phyloP scores from a whole-genome alignment of 139 green algal genomes.

The Bryopsis sp. region DNA sequence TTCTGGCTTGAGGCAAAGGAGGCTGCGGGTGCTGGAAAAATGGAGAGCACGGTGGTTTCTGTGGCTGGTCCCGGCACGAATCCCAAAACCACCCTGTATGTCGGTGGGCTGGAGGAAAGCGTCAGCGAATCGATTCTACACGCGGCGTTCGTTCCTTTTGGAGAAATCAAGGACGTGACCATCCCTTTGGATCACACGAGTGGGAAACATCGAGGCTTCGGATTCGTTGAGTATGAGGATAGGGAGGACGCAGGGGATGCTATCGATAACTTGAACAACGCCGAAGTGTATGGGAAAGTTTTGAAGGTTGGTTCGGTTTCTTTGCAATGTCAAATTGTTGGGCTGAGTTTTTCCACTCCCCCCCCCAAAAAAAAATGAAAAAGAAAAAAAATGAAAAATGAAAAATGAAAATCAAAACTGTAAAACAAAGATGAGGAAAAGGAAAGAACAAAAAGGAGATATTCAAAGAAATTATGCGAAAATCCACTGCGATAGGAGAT shows the following conservation, averaged over 20 bases:
- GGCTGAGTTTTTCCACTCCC: too few relatives aligned
- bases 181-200: slow-evolving; percentile 24
- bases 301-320: too few relatives aligned
- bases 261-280: slow-evolving; percentile 98
- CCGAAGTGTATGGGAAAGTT: slow-evolving; percentile 51
- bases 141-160: slow-evolving; percentile 93
- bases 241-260: slow-evolving; percentile 82
- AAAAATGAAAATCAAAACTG: too few relatives aligned
- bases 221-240: slow-evolving; percentile 88
- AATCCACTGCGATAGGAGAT: too few relatives aligned
- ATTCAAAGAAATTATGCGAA: too few relatives aligned
- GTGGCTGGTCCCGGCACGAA: slow-evolving; percentile 53
- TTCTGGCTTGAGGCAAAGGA: neutral
- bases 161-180: slow-evolving; percentile 53
- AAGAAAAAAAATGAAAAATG: too few relatives aligned
- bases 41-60: slow-evolving; percentile 8
- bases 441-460: too few relatives aligned
- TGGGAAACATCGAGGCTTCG: slow-evolving; percentile 82
- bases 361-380: too few relatives aligned
- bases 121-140: slow-evolving; percentile 85
- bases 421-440: too few relatives aligned
- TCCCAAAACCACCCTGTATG: slow-evolving; percentile 83
- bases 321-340: slow-evolving; percentile 9
- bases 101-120: slow-evolving; percentile 84
- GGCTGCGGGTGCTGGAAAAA: too few relatives aligned